Evolutionary conservation across 2,329 filamentous ascomycete genomes (phyloP), one percentile per base, ranked within the genome.

Genomic region (Helicocarpus griseus): DNA sequence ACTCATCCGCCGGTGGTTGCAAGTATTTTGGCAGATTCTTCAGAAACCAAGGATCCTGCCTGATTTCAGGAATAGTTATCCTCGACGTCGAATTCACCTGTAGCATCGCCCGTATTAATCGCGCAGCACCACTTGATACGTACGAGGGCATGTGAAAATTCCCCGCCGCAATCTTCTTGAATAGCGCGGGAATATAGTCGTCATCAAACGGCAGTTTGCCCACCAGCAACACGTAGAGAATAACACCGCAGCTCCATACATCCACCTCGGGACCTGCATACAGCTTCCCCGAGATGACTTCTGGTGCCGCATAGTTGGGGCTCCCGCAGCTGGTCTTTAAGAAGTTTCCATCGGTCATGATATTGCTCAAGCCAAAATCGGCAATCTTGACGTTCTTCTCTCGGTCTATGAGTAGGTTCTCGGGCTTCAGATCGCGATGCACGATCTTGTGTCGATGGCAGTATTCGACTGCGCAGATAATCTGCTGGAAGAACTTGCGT

Each of bases 301-400:
- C 93, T 5, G 93, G 93, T 1, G 93, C 93, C 11, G 93, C 93
- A 69, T 98, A 98, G 70, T 98, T 98, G 39, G 93, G 93, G 65
- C 91, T 97, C 49, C 93, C 93, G 63, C 93, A 98, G 67, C 90
- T 97, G 1, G 93, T 98, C 74, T 96, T 97, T 63, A 98, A 80
- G 66, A 98, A 98, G 68, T 98, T 98, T 24, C 93, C 93, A 66
- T 98, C 93, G 0, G 93, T 97, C 93, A 98, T 98, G 72, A 98
- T 98, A 67, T 98, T 98, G 75, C 91, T 97, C 52, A 98, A 77
- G 53, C 93, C 93, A 61, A 98, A 98, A 71, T 98, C 93, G 62
- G 93, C 93, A 73, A 98, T 98, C 75, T 98, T 98, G 71, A 98
- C 91, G 63, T 98, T 96, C 65, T 95, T 85, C 54, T 94, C 85